These are phyloP conservation scores for Mollisia scopiformis DNA, from an alignment of 2,329 filamentous ascomycete genomes.

Conservation along the genomic window DNA sequence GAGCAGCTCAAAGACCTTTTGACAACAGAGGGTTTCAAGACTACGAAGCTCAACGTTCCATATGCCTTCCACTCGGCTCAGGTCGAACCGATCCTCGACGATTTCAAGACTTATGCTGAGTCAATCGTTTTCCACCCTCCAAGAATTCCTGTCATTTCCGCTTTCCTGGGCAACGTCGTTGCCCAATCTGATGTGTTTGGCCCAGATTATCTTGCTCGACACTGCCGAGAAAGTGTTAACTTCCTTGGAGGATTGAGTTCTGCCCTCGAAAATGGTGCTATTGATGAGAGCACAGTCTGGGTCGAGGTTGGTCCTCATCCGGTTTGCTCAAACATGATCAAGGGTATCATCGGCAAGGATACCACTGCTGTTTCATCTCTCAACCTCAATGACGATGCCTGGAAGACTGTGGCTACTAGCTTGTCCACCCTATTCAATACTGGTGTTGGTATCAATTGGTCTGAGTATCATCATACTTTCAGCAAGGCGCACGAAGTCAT, in stretches of 20 bases:
- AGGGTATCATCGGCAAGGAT: conserved; percentile 44
- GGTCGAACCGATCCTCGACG: conserved; percentile 38
- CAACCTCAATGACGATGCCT: conserved; percentile 60
- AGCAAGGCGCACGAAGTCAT: conserved; percentile 58
- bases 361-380: conserved; percentile 46
- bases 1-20: conserved; percentile 49
- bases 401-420: conserved; percentile 63
- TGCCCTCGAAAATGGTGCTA: conserved; percentile 58
- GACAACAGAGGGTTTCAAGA: conserved; percentile 55
- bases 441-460: conserved; percentile 68
- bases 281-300: conserved; percentile 67
- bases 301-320: conserved; percentile 75
- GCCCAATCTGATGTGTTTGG: conserved; percentile 57
- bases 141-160: conserved; percentile 64
- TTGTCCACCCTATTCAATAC: conserved; percentile 61
- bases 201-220: conserved; percentile 63
- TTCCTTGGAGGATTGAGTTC: conserved; percentile 63
- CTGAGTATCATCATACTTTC: conserved; percentile 68
- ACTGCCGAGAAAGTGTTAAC: conserved; percentile 70
- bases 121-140: conserved; percentile 56
- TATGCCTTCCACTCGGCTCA: conserved; percentile 69
- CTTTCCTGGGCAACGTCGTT: conserved; percentile 63
- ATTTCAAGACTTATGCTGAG: conserved; percentile 58
- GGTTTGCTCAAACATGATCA: conserved; percentile 69
- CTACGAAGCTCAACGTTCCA: conserved; percentile 47